Base-by-base conservation (phyloP, 2,329 filamentous ascomycete genomes). In the Penicillium sp. region DNA sequence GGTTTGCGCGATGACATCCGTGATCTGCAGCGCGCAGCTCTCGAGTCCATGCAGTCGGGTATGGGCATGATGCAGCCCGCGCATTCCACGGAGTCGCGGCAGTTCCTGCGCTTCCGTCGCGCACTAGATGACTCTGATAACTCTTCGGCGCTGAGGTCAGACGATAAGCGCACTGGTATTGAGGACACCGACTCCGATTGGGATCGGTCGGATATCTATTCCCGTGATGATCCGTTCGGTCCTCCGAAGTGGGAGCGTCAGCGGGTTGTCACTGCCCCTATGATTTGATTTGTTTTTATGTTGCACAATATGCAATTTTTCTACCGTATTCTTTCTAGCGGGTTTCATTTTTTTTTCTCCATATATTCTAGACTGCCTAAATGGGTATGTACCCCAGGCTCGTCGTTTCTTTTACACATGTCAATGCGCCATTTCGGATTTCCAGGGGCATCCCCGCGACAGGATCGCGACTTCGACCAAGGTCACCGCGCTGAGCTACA, bases 1-100 rank as follows among this genome's bases (percentile, higher is more conserved):
- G 63, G 71, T 35, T 67, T 81, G 6, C 76, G 77, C 41, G 73
- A 75, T 42, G 76, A 80, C 46, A 63, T 78, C 27, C 68, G 72
- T 31, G 68, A 71, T 19, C 63, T 78, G 6, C 71, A 75, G 29
- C 66, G 65, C 4, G 65, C 69, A 17, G 70, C 69, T 1, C 52
- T 67, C n/a, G 67, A 68, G 7, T 72, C 70, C 0, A 71, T 73
- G 55, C 65, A 71, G 25, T 54, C 68, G 21, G 29, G 29, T 19
- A 17, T 47, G 23, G 68, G 70, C 0, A 70, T 68, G 0, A 71
- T 72, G 59, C 73, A 75, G 40, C 73, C 74, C 1, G 70, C 71
- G 6, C 67, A 63, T 2, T 69, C 61, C 25, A 57, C 64, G 2
- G 69, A 73, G n/a, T 71, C 73, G 1, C 62, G 68, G 33, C 71